phyloP scores from a whole-genome alignment of 2,329 filamentous ascomycete species.

The Fusarium longipes region DNA sequence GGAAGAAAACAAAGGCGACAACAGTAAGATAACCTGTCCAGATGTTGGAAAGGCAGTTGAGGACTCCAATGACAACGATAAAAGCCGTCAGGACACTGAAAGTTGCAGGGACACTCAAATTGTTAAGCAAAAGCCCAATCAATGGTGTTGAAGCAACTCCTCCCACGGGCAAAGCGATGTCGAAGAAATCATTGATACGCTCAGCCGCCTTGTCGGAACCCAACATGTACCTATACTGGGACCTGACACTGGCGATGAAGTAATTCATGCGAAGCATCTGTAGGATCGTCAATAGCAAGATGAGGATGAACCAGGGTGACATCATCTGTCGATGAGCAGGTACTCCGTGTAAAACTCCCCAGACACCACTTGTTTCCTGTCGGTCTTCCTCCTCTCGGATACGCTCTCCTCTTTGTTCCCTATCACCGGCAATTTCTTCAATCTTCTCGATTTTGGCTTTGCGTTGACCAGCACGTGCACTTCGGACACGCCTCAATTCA shows the following conservation, averaged over 20 bases:
- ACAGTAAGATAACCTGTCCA: constrained; percentile 76
- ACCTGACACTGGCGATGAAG: constrained; percentile 72
- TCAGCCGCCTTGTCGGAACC: constrained; percentile 56
- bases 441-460: constrained; percentile 70
- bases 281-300: constrained; percentile 71
- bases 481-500: constrained; percentile 57
- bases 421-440: constrained; percentile 69
- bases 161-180: constrained; percentile 70
- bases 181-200: constrained; percentile 57
- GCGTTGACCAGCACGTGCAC: constrained; percentile 61
- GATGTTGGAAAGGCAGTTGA: constrained; percentile 72
- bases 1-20: constrained; percentile 75
- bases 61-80: constrained; percentile 67
- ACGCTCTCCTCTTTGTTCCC: constrained; percentile 65
- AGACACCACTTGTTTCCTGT: constrained; percentile 71
- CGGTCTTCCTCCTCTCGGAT: constrained; percentile 67
- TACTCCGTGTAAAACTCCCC: constrained; percentile 76
- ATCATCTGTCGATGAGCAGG: constrained; percentile 72
- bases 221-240: constrained; percentile 77
- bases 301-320: constrained; percentile 78
- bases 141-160: constrained; percentile 77
- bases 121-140: constrained; percentile 76
- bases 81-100: constrained; percentile 68
- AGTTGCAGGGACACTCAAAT: constrained; percentile 69
- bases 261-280: constrained; percentile 78